Evolutionary conservation across 495 filamentous ascomycete genomes (phyloP).

Genomic region (Tuber borchii): DNA sequence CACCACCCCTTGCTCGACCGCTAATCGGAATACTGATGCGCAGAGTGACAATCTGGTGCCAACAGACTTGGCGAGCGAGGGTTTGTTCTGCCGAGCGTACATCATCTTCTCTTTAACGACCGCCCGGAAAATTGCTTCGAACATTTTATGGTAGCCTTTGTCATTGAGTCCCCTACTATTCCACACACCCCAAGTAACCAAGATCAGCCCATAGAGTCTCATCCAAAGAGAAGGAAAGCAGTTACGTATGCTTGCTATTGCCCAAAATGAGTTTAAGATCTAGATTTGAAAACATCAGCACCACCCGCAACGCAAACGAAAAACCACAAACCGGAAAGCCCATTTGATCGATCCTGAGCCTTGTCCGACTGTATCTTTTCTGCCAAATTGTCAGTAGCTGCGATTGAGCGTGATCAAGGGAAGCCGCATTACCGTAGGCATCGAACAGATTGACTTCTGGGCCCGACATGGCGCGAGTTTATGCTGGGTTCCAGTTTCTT

Average conservation of each 20-base stretch:
- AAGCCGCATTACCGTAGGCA: conserved; percentile 31
- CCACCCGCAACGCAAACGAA: conserved; percentile 41
- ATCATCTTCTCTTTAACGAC: conserved; percentile 59
- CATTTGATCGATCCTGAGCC: conserved; percentile 50
- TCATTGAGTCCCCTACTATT: conserved; percentile 52
- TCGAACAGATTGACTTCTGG: conserved; percentile 20
- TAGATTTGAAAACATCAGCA: conserved; percentile 32
- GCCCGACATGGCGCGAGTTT: not conserved
- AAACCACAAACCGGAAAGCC: conserved; percentile 48
- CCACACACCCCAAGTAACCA: not conserved
- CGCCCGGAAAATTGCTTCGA: conserved; percentile 70
- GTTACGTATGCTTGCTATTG: conserved; percentile 49
- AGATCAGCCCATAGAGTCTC: conserved; percentile 25
- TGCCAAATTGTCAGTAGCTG: conserved; percentile 27
- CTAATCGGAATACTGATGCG: conserved; percentile 64
- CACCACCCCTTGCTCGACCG: conserved; percentile 60
- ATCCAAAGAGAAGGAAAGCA: not conserved
- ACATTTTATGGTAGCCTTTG: conserved; percentile 71
- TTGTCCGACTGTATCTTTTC: conserved; percentile 51
- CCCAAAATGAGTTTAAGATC: conserved; percentile 60
- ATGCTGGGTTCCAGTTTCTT: not conserved
- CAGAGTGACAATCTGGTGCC: conserved; percentile 59
- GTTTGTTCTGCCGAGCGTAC: conserved; percentile 53
- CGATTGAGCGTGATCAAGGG: conserved; percentile 2
- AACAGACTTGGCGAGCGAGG: conserved; percentile 47